These are phyloP conservation scores for Suhomyces panamericanus DNA, from an alignment of 1,139 yeast species.

Conservation along the genomic window DNA sequence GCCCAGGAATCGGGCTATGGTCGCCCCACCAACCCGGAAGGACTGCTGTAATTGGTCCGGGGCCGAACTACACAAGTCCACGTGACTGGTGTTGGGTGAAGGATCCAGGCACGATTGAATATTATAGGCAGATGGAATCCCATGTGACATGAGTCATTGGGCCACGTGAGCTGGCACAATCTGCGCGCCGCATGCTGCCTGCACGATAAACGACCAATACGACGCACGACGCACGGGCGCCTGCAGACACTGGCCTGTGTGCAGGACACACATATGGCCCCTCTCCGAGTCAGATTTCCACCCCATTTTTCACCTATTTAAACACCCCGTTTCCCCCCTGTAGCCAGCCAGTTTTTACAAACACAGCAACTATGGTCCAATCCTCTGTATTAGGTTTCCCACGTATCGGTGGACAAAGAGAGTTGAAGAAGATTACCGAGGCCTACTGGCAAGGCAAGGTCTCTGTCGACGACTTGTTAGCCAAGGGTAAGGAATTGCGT, in stretches of 20 bases:
- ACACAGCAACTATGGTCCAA: conserved; percentile 67
- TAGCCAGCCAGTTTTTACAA: conserved; percentile 2
- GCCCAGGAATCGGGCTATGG: no score
- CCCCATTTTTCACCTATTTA: conserved; percentile 11
- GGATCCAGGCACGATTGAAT: no score
- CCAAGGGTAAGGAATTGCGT: conserved; percentile 94
- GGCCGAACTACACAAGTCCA: not conserved
- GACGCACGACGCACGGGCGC: not conserved
- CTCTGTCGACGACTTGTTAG: conserved; percentile 79
- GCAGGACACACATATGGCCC: conserved; percentile 4
- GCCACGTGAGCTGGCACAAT: conserved; percentile 9
- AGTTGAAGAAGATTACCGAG: conserved; percentile 97
- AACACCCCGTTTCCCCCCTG: conserved; percentile 7
- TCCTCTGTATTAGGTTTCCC: conserved; percentile 99
- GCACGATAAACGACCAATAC: conserved; percentile 5
- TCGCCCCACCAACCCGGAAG: conserved; percentile 1
- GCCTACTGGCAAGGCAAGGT: conserved; percentile 98
- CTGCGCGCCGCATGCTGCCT: conserved; percentile 6
- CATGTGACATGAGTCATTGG: conserved; percentile 2
- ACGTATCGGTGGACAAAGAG: conserved; percentile 99
- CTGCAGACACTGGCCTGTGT: not conserved
- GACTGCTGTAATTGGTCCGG: no score
- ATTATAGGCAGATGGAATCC: not conserved
- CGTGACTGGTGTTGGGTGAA: not conserved
- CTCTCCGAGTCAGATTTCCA: conserved; percentile 8